phyloP scores from a whole-genome alignment of 495 filamentous ascomycete species.

The Penicillium cosmopolitanum region DNA sequence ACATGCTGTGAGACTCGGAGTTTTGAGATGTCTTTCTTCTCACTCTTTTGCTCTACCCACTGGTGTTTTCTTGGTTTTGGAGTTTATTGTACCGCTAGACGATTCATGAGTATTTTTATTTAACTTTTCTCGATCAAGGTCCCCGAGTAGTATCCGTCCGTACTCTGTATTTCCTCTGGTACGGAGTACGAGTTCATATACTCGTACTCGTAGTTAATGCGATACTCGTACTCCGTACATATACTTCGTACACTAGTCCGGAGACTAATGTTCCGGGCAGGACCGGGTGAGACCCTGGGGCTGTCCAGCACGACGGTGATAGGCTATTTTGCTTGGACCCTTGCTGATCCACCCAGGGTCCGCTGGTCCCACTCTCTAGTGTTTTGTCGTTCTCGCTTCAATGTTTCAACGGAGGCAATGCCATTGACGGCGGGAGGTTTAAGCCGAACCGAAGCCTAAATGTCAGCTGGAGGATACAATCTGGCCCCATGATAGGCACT shows the following conservation, averaged over 20 bases:
- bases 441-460: too few relatives aligned
- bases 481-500: background rate
- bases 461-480: too few relatives aligned
- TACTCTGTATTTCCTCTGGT: too few relatives aligned
- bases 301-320: background rate
- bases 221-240: too few relatives aligned
- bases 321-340: constrained; percentile 1
- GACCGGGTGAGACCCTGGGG: constrained; percentile 5
- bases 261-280: background rate
- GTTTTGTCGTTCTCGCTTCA: background rate
- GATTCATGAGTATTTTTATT: background rate
- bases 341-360: constrained; percentile 2
- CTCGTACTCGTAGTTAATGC: too few relatives aligned
- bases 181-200: too few relatives aligned
- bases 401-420: background rate
- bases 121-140: too few relatives aligned
- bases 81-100: background rate
- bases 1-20: too few relatives aligned
- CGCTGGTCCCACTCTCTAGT: background rate
- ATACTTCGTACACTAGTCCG: background rate
- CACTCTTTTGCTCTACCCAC: background rate
- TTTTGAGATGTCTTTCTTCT: background rate
- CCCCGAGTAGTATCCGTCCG: too few relatives aligned
- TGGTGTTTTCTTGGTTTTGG: background rate
- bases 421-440: background rate